Evolutionary conservation across 2,329 filamentous ascomycete species (phyloP), one percentile per base, ranked within the genome.

Genomic region (Cordyceps javanica): DNA sequence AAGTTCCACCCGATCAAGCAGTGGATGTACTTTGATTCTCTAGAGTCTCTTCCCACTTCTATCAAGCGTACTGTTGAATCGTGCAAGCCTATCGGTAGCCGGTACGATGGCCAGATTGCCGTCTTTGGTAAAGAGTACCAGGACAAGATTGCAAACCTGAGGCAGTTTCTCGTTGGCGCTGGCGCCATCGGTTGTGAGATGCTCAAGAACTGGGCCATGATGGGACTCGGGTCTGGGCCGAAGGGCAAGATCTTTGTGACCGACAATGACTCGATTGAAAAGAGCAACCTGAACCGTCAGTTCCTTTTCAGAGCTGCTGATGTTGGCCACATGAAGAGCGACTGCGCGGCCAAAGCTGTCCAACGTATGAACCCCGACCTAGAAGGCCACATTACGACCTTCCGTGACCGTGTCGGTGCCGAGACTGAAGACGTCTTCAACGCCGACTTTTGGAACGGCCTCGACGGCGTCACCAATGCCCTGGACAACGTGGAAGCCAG

Each of bases 201-300:
- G 89, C 78, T 99, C 64, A 99, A 99, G 83, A 97, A 97, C 73
- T 99, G 94, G 92, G 93, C 95, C 36, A 95, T 99, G 92, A 96
- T 97, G 71, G 94, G 94, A 64, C 79, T 99, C 30, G 93, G 88
- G 45, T 90, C 89, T 46, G 94, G 94, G 4, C 90, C 91, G 3
- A 83, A 91, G 50, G 94, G 94, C 66, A 88, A 89, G 72, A 95
- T 99, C 67, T 90, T 79, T 59, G 89, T 99, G 51, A 97, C 95
- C 14, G 94, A 99, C 70, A 97, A 96, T 86, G 94, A 99, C 69
- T 92, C 92, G 56, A 99, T 99, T 65, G 94, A 99, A 76, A 96
- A 93, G 83, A 97, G 93, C 77, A 99, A 99, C 70, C 79, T 99
- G 54, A 99, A 99, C 78, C 84, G 94, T 44, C 94, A 99, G 68